Conservation (phyloP, 208 protist species). For the Wallacemonas sp. region DNA sequence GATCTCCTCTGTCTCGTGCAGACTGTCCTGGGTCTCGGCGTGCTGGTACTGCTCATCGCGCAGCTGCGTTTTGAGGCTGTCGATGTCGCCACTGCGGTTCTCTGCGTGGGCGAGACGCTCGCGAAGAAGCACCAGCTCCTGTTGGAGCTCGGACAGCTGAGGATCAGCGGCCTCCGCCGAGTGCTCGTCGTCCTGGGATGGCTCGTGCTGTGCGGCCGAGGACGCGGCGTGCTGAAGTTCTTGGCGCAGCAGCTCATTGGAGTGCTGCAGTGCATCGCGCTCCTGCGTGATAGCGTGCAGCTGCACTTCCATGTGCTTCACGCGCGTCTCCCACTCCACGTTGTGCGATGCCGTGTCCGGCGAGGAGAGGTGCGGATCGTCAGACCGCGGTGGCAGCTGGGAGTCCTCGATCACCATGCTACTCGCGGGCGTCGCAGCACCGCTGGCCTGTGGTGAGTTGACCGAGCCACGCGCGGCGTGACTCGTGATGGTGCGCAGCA, state of each 20-base stretch:
- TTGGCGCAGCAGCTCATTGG: slow-evolving; percentile 3
- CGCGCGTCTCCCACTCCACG: slow-evolving; percentile 13
- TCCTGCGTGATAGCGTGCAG: slow-evolving; percentile 11
- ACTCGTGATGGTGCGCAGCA: slow-evolving; percentile 41
- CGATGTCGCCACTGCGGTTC: slow-evolving; percentile 17
- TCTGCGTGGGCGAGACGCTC: slow-evolving; percentile 9
- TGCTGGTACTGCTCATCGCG: slow-evolving; percentile 26
- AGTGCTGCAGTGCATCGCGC: slow-evolving; percentile 9
- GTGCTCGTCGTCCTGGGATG: not conserved
- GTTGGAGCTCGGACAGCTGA: not conserved
- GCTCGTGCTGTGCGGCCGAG: not conserved
- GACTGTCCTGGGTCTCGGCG: slow-evolving; percentile 21
- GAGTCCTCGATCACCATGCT: slow-evolving; percentile 18
- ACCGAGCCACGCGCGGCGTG: slow-evolving; percentile 18
- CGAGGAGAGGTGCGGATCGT: not conserved
- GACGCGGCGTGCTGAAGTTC: not conserved
- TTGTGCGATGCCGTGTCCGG: not conserved
- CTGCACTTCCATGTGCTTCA: slow-evolving; percentile 26
- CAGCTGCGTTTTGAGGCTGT: slow-evolving; percentile 30
- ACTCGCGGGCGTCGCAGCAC: slow-evolving; percentile 16
- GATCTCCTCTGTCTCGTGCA: slow-evolving; percentile 34
- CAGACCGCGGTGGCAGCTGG: slow-evolving; percentile 3
- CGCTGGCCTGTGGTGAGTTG: slow-evolving; percentile 26
- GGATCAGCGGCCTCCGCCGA: not conserved
- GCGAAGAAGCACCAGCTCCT: not conserved